Conservation (phyloP, 495 filamentous ascomycete genomes). For the Achaetomiella virescens region DNA sequence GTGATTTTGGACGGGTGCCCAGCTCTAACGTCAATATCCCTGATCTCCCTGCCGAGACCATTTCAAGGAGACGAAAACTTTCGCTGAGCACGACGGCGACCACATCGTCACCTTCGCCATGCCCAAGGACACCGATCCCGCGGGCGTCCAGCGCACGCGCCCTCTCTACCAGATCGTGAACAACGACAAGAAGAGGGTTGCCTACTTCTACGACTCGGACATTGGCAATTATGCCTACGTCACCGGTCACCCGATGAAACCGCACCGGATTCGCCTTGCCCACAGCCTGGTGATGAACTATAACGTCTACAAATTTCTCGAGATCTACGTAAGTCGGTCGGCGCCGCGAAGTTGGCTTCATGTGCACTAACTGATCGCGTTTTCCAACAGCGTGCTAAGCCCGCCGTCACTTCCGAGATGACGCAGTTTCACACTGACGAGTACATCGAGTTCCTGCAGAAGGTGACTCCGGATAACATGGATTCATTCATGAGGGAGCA, state of each 20-base stretch:
- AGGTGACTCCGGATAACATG: slow-evolving; percentile 99
- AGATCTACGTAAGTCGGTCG: slow-evolving; percentile 76
- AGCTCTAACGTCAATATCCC: no score
- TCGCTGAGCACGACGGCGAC: no score
- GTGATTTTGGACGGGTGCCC: no score
- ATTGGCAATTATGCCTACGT: slow-evolving; percentile 97
- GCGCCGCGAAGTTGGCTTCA: neutral
- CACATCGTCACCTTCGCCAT: slow-evolving; percentile 7
- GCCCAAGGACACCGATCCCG: slow-evolving; percentile 23
- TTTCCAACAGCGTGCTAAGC: slow-evolving; percentile 75
- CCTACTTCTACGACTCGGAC: slow-evolving; percentile 97
- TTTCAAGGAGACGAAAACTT: no score
- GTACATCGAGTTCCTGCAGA: slow-evolving; percentile 95
- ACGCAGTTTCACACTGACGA: slow-evolving; percentile 99
- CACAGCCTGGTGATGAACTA: slow-evolving; percentile 99
- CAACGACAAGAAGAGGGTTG: slow-evolving; percentile 60
- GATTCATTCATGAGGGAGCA: slow-evolving; percentile 88
- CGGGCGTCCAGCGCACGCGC: slow-evolving; percentile 30
- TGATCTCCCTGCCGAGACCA: no score
- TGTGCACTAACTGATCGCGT: neutral
- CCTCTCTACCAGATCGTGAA: slow-evolving; percentile 29
- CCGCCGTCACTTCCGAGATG: slow-evolving; percentile 93
- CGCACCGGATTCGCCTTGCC: slow-evolving; percentile 92
- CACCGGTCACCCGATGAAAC: slow-evolving; percentile 98
- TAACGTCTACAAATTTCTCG: slow-evolving; percentile 95